phyloP scores from a whole-genome alignment of 352 stramenopile species.

The Peronosclerospora sorghi region DNA sequence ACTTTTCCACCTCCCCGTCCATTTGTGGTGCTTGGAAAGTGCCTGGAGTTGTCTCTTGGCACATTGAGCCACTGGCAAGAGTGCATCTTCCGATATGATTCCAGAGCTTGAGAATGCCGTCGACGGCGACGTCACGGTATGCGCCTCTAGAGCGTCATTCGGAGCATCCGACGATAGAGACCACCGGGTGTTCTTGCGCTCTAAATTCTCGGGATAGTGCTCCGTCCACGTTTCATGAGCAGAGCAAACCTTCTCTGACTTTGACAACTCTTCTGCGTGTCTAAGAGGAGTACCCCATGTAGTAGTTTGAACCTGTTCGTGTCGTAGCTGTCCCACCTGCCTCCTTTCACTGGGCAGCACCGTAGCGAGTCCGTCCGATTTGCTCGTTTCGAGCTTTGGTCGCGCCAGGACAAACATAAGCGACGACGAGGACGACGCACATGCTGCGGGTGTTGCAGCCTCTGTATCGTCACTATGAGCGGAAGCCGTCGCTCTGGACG shows the following conservation, averaged over 20 bases:
- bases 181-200: constrained; percentile 8
- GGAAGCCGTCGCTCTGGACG: constrained; percentile 18
- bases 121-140: constrained; percentile 25
- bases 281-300: too few species aligned
- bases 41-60: constrained; percentile 37
- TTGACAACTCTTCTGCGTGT: too few species aligned
- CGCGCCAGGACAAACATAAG: constrained; percentile 8
- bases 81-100: constrained; percentile 19
- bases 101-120: constrained; percentile 22
- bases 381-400: constrained; percentile 13
- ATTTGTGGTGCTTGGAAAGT: constrained; percentile 28
- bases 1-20: constrained; percentile 40
- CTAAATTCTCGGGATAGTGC: constrained; percentile 1
- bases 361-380: constrained; percentile 12
- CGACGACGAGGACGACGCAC: not conserved
- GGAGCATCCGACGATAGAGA: constrained; percentile 11
- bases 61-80: constrained; percentile 21
- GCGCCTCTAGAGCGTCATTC: constrained; percentile 7
- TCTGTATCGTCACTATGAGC: constrained; percentile 25
- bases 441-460: not conserved
- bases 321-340: constrained; percentile 1
- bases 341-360: constrained; percentile 9
- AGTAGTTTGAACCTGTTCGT: too few species aligned
- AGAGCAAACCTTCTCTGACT: not conserved
- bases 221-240: constrained; percentile 4